phyloP scores from a whole-genome alignment of 139 green algal species.

The Chlorella sp. region DNA sequence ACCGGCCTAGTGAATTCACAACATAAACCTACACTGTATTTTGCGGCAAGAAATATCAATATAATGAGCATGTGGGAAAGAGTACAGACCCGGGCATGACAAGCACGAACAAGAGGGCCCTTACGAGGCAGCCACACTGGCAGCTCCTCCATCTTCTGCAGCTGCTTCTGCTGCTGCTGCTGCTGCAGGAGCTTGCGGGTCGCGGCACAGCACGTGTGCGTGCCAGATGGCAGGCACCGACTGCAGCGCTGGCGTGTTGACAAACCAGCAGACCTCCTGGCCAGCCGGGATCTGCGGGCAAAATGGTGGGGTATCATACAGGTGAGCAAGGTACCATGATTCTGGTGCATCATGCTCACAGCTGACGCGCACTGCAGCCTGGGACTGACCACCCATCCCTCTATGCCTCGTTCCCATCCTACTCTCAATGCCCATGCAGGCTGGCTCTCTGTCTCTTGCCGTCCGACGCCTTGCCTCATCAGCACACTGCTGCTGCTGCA shows the following conservation, averaged over 20 bases:
- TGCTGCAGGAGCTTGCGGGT: neutral
- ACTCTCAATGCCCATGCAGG: neutral
- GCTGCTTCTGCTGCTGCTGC: neutral
- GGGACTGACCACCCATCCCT: neutral
- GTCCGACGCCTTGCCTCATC: too few relatives aligned
- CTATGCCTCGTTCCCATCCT: neutral
- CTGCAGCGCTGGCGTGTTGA: slow-evolving; percentile 50
- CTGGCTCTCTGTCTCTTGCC: too few relatives aligned
- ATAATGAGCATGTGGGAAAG: too few relatives aligned
- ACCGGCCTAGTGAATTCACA: too few relatives aligned
- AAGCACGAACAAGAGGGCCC: too few relatives aligned
- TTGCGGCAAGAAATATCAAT: too few relatives aligned
- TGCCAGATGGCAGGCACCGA: slow-evolving; percentile 41
- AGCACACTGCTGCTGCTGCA: too few relatives aligned
- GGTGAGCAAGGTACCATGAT: neutral
- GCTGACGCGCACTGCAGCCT: neutral
- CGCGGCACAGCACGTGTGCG: slow-evolving; percentile 11
- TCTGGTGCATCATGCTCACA: neutral
- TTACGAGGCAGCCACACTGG: too few relatives aligned
- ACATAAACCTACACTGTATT: too few relatives aligned
- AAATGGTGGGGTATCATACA: neutral
- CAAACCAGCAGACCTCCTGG: slow-evolving; percentile 27
- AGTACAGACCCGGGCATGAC: too few relatives aligned
- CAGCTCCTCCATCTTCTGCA: neutral
- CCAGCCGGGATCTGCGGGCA: slow-evolving; percentile 21